Base-by-base conservation (phyloP, 257 asterid genomes). In the Nicotiana undulata region DNA sequence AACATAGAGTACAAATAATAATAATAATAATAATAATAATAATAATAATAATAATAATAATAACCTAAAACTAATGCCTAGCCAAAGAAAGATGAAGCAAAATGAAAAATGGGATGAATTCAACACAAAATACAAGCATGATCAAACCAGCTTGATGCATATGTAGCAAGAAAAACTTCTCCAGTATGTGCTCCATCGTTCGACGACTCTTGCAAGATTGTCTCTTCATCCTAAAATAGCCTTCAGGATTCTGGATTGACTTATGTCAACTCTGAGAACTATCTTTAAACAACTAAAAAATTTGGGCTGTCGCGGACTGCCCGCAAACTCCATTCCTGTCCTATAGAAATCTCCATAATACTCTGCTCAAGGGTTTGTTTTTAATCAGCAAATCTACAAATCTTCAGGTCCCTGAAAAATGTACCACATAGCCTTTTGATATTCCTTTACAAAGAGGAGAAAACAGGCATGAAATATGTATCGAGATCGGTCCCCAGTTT, bases 91-190 rank as follows among this genome's bases (percentile, higher is more conserved):
- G 29, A 74, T 74, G 32, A 26, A 72, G 78, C 78, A 72, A 24
- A 49, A 49, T 13, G 61, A 74, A 74, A 40, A 70, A 6, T 46
- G 40, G 24, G 24, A 74, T 74, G 40, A 49, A 49, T 74, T 74
- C 78, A 74, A 24, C 61, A 74, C 61, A 74, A 74, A 49, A 74
- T 24, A 49, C 34, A 74, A 74, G 44, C 44, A 22, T 74, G 44
- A 74, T 74, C 79, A 74, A 74, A 49, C 24, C 79, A 49, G 40
- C 79, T 74, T 74, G 79, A 74, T 74, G 79, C 79, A 49, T 46
- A 74, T 49, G 3, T 74, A 74, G 40, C 26, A 72, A 32, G 40
- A 72, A 40, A 40, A 40, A 72, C 59, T 52, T 52, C 16, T 74
- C 78, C 26, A 49, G 26, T 24, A 46, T 74, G 9, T 74, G 61